Evolutionary conservation across 2,329 filamentous ascomycete genomes (phyloP), one percentile per base, ranked within the genome.

Genomic region (Claviceps pusilla): DNA sequence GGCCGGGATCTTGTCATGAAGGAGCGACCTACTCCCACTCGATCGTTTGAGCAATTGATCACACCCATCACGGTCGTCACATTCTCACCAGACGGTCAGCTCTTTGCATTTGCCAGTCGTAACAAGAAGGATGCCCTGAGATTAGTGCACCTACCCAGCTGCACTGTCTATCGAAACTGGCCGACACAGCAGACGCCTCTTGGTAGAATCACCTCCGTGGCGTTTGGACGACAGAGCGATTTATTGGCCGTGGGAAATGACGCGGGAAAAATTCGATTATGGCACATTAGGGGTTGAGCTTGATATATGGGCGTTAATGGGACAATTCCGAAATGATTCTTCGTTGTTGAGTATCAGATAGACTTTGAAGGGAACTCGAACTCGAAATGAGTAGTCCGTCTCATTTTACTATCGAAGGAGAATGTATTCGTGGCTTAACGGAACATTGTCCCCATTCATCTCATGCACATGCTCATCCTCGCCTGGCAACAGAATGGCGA

Each of bases 131-230:
- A 96, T 70, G 88, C 90, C 0, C 71, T 98, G 67, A 78, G 86
- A 63, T 72, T 98, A 59, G 89, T 91, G 37, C 93, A 98, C 69
- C 72, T 98, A 60, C 90, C 91, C 0, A 90, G 81, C 61, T 95
- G 89, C 68, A 95, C 89, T 1, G 88, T 97, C 24, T 98, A 93
- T 76, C 83, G 84, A 63, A 98, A 98, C 70, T 98, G 93, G 93
- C 93, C 93, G 29, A 98, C 91, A 53, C 80, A 83, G 59, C 84
- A 86, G 66, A 98, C 93, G 55, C 89, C 90, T 0, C 70, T 98
- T 57, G 93, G 93, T 0, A 78, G 89, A 56, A 83, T 97, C 59
- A 87, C 87, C 2, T 76, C 82, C 1, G 79, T 89, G 56, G 83
- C 86, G 3, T 86, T 88, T 65, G 78, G 78, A 24, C 75, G 72